Conservation (phyloP, 1,284 basidiomycete genomes). For the Bjerkandera adusta region DNA sequence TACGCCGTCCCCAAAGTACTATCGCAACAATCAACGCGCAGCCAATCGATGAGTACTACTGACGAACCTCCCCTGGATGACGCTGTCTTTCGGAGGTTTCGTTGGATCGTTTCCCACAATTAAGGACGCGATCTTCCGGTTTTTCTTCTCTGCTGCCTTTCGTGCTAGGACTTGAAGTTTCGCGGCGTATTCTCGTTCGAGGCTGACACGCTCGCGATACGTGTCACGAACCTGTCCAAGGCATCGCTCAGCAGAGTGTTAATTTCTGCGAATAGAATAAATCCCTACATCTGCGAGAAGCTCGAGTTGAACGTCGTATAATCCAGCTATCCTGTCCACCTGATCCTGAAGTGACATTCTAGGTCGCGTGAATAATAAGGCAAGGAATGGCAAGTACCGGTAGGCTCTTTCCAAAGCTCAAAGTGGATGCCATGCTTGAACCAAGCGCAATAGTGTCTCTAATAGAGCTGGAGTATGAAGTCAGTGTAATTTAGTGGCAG, state of each 20-base stretch:
- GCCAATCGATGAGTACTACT: too few relatives aligned
- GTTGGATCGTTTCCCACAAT: constrained; percentile 68
- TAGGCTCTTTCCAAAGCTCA: constrained; percentile 29
- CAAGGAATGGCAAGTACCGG: constrained; percentile 21
- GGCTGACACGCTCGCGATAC: constrained; percentile 57
- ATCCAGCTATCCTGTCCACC: constrained; percentile 34
- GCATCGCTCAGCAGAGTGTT: constrained; percentile 5
- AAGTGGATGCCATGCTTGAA: constrained; percentile 15
- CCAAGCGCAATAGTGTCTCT: not conserved
- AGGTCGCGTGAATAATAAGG: constrained; percentile 1
- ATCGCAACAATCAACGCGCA: constrained; percentile 9
- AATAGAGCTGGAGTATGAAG: not conserved
- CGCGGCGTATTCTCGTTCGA: constrained; percentile 75
- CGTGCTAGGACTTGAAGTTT: constrained; percentile 64
- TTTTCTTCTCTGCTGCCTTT: constrained; percentile 71
- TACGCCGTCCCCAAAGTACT: constrained; percentile 73
- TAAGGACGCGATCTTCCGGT: constrained; percentile 49
- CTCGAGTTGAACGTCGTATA: constrained; percentile 64
- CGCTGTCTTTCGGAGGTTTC: constrained; percentile 55
- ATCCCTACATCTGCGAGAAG: constrained; percentile 59
- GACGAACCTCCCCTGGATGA: constrained; percentile 55
- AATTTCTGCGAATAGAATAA: not conserved
- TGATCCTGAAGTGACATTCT: constrained; percentile 31
- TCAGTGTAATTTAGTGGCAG: not conserved
- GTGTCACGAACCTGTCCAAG: constrained; percentile 62